Conservation (phyloP, 148 eudicot genomes). For the Agrostemma githago region DNA sequence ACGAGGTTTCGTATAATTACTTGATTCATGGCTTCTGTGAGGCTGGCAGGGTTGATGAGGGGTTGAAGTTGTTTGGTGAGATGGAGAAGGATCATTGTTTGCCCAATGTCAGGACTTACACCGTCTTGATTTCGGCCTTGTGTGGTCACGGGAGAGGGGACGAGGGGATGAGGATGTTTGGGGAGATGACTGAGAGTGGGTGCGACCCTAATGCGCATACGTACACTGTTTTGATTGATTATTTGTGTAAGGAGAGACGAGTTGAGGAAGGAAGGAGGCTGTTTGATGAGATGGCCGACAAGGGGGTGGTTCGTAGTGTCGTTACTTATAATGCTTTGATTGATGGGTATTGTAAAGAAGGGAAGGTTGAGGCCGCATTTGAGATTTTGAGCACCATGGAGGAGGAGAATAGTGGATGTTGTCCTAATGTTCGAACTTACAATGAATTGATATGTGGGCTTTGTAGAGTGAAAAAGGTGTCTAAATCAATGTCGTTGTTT, state of each 20-base stretch:
- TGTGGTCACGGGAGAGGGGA: conserved; percentile 46
- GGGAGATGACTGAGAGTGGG: conserved; percentile 62
- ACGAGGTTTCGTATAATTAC: conserved; percentile 74
- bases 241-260: conserved; percentile 49
- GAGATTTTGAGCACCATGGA: conserved; percentile 57
- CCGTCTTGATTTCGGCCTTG: conserved; percentile 57
- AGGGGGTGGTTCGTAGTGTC: conserved; percentile 43
- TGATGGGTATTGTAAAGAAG: conserved; percentile 70
- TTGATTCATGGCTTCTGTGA: conserved; percentile 82
- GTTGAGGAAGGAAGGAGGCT: conserved; percentile 54
- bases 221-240: conserved; percentile 64
- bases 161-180: conserved; percentile 51
- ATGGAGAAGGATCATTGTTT: conserved; percentile 59
- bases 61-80: conserved; percentile 40
- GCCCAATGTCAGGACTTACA: conserved; percentile 76
- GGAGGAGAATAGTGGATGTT: conserved; percentile 30
- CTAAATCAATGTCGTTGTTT: conserved; percentile 65
- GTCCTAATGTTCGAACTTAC: conserved; percentile 64
- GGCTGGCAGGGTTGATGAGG: conserved; percentile 57
- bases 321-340: conserved; percentile 76
- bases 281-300: conserved; percentile 43
- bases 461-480: conserved; percentile 49
- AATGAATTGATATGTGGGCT: conserved; percentile 74
- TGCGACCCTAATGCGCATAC: conserved; percentile 73
- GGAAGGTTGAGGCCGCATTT: conserved; percentile 53